phyloP scores from a whole-genome alignment of 208 protist species.

The Leishmania braziliensis region DNA sequence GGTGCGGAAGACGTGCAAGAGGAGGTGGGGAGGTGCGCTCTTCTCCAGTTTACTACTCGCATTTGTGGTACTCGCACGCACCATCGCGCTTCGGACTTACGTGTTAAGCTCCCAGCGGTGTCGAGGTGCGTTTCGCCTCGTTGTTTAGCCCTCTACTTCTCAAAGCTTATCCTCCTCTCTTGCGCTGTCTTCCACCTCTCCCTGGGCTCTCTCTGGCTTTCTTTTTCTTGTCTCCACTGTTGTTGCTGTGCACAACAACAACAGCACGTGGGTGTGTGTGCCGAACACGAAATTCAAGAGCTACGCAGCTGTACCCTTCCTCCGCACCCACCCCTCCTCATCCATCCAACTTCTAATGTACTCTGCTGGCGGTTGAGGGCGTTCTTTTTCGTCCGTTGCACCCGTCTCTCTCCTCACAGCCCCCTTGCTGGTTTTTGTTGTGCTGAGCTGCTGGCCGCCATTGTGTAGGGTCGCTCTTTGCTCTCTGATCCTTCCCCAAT shows the following conservation, averaged over 20 bases:
- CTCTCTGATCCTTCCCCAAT: background rate
- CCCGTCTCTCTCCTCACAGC: background rate
- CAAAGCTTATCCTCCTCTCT: background rate
- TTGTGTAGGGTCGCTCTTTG: background rate
- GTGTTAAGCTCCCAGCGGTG: background rate
- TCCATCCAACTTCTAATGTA: background rate
- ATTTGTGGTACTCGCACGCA: background rate
- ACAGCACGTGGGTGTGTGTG: background rate
- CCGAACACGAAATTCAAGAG: background rate
- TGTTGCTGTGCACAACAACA: background rate
- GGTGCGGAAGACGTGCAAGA: background rate
- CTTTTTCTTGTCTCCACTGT: background rate
- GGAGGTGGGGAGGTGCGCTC: background rate
- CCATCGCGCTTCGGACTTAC: background rate
- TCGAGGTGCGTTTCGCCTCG: background rate
- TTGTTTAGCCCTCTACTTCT: background rate
- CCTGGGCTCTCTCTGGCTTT: background rate
- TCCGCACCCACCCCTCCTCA: background rate
- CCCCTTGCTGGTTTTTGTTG: background rate
- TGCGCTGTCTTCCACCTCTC: background rate
- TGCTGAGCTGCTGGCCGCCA: background rate
- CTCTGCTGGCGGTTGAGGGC: background rate
- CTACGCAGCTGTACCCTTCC: background rate
- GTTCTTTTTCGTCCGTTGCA: background rate
- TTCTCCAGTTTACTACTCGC: too few relatives aligned